Conservation (phyloP, 768 basidiomycete genomes). For the Tulasnella calospora region DNA sequence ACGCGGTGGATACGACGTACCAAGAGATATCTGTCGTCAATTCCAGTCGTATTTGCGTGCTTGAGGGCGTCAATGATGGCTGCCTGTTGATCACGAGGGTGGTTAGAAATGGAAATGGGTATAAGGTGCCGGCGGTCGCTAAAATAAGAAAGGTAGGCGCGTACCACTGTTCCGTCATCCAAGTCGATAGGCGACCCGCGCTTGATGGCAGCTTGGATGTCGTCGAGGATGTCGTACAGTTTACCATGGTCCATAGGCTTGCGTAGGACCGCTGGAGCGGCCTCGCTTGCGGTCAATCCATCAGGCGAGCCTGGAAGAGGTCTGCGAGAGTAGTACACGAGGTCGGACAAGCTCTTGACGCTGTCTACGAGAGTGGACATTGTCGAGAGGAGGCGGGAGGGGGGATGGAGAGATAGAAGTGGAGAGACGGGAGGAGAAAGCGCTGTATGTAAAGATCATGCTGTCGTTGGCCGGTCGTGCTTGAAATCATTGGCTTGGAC, state of each 20-base stretch:
- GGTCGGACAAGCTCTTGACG: constrained; percentile 16
- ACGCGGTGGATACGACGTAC: constrained; percentile 38
- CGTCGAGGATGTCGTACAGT: constrained; percentile 11
- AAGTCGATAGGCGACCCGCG: constrained; percentile 23
- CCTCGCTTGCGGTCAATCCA: constrained; percentile 21
- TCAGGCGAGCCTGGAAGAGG: constrained; percentile 22
- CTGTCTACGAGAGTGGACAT: constrained; percentile 18
- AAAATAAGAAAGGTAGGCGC: neutral
- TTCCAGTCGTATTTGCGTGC: constrained; percentile 42
- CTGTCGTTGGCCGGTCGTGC: neutral
- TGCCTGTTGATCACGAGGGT: neutral
- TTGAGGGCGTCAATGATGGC: constrained; percentile 43
- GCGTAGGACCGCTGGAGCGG: constrained; percentile 12
- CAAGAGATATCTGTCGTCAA: constrained; percentile 59
- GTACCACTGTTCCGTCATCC: constrained; percentile 9
- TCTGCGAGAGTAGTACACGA: constrained; percentile 21
- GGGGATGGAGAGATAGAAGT: neutral
- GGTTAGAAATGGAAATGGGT: neutral
- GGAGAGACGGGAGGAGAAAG: neutral
- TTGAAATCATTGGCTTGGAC: neutral
- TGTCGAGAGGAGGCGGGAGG: neutral
- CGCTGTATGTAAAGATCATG: constrained; percentile 5
- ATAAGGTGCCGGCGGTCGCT: neutral
- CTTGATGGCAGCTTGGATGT: constrained; percentile 1
- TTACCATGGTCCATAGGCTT: constrained; percentile 12